phyloP scores from a whole-genome alignment of 2,329 filamentous ascomycete species.

The Fusarium pseudonygamai region DNA sequence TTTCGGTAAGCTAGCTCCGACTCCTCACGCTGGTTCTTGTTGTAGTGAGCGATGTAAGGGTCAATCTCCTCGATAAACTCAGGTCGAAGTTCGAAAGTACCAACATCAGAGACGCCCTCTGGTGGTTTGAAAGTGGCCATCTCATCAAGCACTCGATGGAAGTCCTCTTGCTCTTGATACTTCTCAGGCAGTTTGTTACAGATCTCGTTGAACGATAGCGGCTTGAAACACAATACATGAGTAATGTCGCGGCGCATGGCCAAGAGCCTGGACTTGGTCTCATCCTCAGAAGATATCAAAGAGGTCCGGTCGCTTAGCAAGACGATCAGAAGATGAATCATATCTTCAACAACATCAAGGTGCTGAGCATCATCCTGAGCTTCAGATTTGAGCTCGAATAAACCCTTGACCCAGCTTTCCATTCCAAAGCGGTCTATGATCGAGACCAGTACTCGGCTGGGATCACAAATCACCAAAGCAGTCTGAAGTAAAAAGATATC shows the following conservation, averaged over 20 bases:
- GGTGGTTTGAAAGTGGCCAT: slow-evolving; percentile 91
- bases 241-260: slow-evolving; percentile 89
- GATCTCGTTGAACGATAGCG: slow-evolving; percentile 93
- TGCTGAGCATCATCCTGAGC: slow-evolving; percentile 89
- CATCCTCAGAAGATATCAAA: slow-evolving; percentile 74
- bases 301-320: slow-evolving; percentile 88
- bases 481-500: slow-evolving; percentile 95
- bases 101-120: slow-evolving; percentile 90
- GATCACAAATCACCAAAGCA: slow-evolving; percentile 85
- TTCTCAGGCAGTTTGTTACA: slow-evolving; percentile 87
- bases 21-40: slow-evolving; percentile 96
- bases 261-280: slow-evolving; percentile 70
- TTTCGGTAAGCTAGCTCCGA: slow-evolving; percentile 89
- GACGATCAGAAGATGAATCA: slow-evolving; percentile 92
- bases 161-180: slow-evolving; percentile 87
- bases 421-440: slow-evolving; percentile 93
- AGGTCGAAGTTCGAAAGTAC: slow-evolving; percentile 91
- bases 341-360: slow-evolving; percentile 93
- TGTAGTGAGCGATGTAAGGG: slow-evolving; percentile 95
- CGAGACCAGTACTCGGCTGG: slow-evolving; percentile 83
- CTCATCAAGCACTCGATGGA: slow-evolving; percentile 83
- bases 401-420: slow-evolving; percentile 84
- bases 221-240: slow-evolving; percentile 95
- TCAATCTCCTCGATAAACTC: slow-evolving; percentile 90
- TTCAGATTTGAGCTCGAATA: slow-evolving; percentile 76